Conservation (phyloP, 2,329 filamentous ascomycete species). For the Ilyonectria robusta region DNA sequence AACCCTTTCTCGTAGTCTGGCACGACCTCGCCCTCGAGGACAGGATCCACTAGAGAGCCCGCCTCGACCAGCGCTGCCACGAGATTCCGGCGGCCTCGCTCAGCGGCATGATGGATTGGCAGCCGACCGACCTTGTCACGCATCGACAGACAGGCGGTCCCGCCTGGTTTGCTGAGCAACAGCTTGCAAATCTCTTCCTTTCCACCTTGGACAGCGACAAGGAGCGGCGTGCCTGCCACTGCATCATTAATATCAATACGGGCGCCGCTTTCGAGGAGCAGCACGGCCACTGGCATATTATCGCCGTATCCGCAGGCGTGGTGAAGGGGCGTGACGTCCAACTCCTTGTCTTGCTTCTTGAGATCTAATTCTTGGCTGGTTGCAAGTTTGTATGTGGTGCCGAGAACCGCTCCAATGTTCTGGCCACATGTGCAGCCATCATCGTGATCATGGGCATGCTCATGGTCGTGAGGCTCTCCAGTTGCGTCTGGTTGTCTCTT, state of each 20-base stretch:
- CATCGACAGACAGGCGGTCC: slow-evolving; percentile 3
- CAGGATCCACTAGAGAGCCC: slow-evolving; percentile 15
- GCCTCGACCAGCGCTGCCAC: slow-evolving; percentile 19
- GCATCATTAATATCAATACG: slow-evolving; percentile 12
- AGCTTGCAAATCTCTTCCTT: slow-evolving; percentile 7
- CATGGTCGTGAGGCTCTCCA: too few relatives aligned
- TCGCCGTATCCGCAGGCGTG: too few relatives aligned
- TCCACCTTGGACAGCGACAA: neutral
- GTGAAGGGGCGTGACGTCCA: too few relatives aligned
- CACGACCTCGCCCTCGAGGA: slow-evolving; percentile 9
- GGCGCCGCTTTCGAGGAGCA: slow-evolving; percentile 15
- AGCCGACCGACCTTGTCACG: slow-evolving; percentile 3
- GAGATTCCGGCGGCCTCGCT: neutral
- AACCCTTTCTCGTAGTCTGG: slow-evolving; percentile 16
- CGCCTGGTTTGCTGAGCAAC: slow-evolving; percentile 14
- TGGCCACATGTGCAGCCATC: slow-evolving; percentile 20
- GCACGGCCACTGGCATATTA: slow-evolving; percentile 1
- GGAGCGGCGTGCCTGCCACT: slow-evolving; percentile 14
- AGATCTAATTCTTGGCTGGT: too few relatives aligned
- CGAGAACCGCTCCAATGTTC: slow-evolving; percentile 12
- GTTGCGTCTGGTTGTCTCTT: too few relatives aligned
- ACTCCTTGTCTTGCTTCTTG: too few relatives aligned
- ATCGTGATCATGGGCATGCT: neutral
- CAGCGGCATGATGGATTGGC: slow-evolving; percentile 17
- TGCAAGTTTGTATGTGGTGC: neutral